Percentiles rank a stretch among this genome's conserved stretches.
Evolutionary conservation across 1,284 basidiomycete species (phyloP).

Genomic region (Mycosarcoma maydis): DNA sequence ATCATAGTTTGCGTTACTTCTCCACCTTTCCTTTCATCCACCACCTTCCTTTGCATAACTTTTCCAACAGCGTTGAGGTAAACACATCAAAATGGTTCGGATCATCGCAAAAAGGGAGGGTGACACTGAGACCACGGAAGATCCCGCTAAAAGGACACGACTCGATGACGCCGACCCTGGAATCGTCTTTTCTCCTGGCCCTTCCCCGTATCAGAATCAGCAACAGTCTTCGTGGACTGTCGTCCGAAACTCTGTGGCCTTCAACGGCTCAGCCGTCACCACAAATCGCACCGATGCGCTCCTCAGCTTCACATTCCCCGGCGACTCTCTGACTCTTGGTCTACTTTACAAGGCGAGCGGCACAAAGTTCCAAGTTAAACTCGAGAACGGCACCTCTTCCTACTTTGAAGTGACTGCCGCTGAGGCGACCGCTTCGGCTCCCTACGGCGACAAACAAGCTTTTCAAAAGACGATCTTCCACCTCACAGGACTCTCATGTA

Average conservation of each 20-base stretch:
- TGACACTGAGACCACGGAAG: too few relatives aligned
- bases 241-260: not conserved
- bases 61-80: not conserved
- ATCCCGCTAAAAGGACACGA: slow-evolving; percentile 8
- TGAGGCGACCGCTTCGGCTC: slow-evolving; percentile 12
- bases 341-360: slow-evolving; percentile 21
- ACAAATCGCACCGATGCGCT: not conserved
- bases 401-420: slow-evolving; percentile 5
- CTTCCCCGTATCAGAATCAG: slow-evolving; percentile 8
- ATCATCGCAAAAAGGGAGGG: slow-evolving; percentile 1
- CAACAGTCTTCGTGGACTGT: slow-evolving; percentile 5
- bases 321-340: slow-evolving; percentile 15
- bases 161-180: slow-evolving; percentile 24
- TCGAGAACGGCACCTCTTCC: slow-evolving; percentile 16
- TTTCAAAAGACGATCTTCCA: slow-evolving; percentile 23
- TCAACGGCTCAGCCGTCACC: slow-evolving; percentile 16
- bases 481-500: slow-evolving; percentile 9
- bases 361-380: slow-evolving; percentile 3
- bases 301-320: slow-evolving; percentile 20
- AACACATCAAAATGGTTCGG: not conserved
- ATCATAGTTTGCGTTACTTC: too few relatives aligned
- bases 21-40: too few relatives aligned
- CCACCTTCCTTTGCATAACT: too few relatives aligned
- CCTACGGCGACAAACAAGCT: slow-evolving; percentile 1
- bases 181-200: slow-evolving; percentile 14